Percentiles rank a stretch among this genome's conserved stretches.
These are phyloP conservation scores for Basidiobolus meristosporus DNA, from an alignment of 371 early-diverging fungal genomes.

Conservation along the genomic window DNA sequence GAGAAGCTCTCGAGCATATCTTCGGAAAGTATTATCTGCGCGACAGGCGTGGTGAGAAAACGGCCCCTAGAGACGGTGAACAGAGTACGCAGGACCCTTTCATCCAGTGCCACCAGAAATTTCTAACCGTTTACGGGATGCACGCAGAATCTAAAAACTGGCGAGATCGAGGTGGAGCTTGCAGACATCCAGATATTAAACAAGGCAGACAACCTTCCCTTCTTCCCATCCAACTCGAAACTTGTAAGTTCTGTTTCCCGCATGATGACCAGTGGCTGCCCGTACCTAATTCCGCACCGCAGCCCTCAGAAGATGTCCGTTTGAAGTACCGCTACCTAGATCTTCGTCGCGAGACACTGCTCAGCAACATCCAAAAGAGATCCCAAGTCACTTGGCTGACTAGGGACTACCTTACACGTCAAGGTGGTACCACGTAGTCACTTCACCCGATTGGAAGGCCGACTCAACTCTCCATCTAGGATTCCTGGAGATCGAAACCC, in stretches of 20 bases:
- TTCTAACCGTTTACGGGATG: background rate
- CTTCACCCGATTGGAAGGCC: no score
- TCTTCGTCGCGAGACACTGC: slow-evolving; percentile 54
- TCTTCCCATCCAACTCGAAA: slow-evolving; percentile 32
- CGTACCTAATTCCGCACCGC: slow-evolving; percentile 1
- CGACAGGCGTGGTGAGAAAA: slow-evolving; percentile 29
- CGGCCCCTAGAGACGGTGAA: slow-evolving; percentile 29
- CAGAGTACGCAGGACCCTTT: background rate
- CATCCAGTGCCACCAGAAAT: background rate
- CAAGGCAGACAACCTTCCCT: slow-evolving; percentile 45
- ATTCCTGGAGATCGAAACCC: slow-evolving; percentile 85
- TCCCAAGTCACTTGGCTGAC: slow-evolving; percentile 8
- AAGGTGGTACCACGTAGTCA: no score
- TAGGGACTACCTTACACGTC: slow-evolving; percentile 4
- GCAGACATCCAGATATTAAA: slow-evolving; percentile 41
- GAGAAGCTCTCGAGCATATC: slow-evolving; percentile 13
- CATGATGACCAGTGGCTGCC: background rate
- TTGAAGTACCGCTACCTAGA: slow-evolving; percentile 64
- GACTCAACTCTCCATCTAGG: slow-evolving; percentile 10
- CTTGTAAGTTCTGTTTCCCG: slow-evolving; percentile 17
- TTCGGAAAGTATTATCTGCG: slow-evolving; percentile 41
- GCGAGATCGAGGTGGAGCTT: slow-evolving; percentile 54
- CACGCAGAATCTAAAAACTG: slow-evolving; percentile 19
- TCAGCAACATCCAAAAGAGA: slow-evolving; percentile 48
- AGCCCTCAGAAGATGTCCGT: slow-evolving; percentile 67